Base-by-base conservation (phyloP, 164 flowering plant genomes). In the Cinnamomum chago region DNA sequence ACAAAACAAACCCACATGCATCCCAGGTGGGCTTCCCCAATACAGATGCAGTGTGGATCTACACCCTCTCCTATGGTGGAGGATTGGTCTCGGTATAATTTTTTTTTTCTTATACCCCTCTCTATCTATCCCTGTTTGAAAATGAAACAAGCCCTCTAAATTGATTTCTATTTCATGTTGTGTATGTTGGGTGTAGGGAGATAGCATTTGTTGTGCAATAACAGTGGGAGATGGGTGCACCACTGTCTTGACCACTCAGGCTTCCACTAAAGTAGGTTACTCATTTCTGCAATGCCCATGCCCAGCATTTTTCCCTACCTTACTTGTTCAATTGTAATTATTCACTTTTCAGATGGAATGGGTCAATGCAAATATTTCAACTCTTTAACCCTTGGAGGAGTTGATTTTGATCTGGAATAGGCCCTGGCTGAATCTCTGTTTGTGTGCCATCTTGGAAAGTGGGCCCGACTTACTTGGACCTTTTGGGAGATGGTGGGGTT, bases 1-100 rank as follows among this genome's bases (percentile, higher is more conserved):
- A 15, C 17, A 55, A 55, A 55, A 55, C n/a, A 55, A 55, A 55
- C 47, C 11, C 47, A 40, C 10, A 40, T n/a, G n/a, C 23, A 15
- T 2, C 3, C 12, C 82, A 95, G 99, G 95, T 85, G 81, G 96
- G 89, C 76, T 70, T 86, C 17, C 86, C 87, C 50, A 77, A 83
- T 55, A 83, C 77, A 27, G 97, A 95, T 84, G 90, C 88, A 71
- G 93, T 92, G 64, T 95, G 99, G 98, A 88, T 95, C 83, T 95
- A 93, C 87, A 83, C 82, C 73, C 84, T 93, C 84, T 88, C 94
- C 74, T 95, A 92, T 82, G 99, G 98, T 65, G 99, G 99, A 18
- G 99, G 99, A 73, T 82, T 95, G 27, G 98, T 95, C 75, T 93
- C 98, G 83, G 99, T 95, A 90, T 70, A 40, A 9, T 28, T n/a